Percentiles rank a stretch among this genome's conserved stretches.
Conservation (phyloP, 139 green algal genomes). For the Spirogloea muscicola region DNA sequence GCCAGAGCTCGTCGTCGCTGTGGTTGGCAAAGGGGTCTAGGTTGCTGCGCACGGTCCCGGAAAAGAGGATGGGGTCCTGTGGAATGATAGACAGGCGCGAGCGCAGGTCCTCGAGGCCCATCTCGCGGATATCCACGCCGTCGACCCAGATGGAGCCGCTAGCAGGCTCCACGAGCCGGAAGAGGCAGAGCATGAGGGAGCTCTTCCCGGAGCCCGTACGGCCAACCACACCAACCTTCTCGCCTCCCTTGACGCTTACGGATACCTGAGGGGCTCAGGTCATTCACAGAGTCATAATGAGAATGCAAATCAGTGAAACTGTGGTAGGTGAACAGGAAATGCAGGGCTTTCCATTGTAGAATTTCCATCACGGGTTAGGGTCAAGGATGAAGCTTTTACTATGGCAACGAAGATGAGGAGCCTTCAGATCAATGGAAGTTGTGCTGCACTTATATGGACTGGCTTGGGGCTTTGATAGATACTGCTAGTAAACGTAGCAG, state of each 20-base stretch:
- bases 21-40: slow-evolving; percentile 81
- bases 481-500: too few relatives aligned
- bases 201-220: slow-evolving; percentile 70
- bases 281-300: too few relatives aligned
- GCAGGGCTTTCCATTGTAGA: too few relatives aligned
- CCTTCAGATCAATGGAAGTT: too few relatives aligned
- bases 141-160: slow-evolving; percentile 81
- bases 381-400: too few relatives aligned
- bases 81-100: slow-evolving; percentile 65
- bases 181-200: slow-evolving; percentile 65
- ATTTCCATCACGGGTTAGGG: too few relatives aligned
- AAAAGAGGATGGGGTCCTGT: slow-evolving; percentile 91
- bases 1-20: slow-evolving; percentile 64
- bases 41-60: slow-evolving; percentile 80
- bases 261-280: too few relatives aligned
- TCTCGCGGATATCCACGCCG: slow-evolving; percentile 67
- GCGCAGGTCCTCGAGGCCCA: slow-evolving; percentile 67
- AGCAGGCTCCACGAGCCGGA: slow-evolving; percentile 61
- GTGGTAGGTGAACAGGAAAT: too few relatives aligned
- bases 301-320: too few relatives aligned
- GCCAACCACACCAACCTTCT: slow-evolving; percentile 70
- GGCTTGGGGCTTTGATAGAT: too few relatives aligned
- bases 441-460: too few relatives aligned
- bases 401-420: too few relatives aligned
- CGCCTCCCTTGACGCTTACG: slow-evolving; percentile 50